Base-by-base conservation (phyloP, 1,284 basidiomycete genomes). In the Sporisorium sorghi region DNA sequence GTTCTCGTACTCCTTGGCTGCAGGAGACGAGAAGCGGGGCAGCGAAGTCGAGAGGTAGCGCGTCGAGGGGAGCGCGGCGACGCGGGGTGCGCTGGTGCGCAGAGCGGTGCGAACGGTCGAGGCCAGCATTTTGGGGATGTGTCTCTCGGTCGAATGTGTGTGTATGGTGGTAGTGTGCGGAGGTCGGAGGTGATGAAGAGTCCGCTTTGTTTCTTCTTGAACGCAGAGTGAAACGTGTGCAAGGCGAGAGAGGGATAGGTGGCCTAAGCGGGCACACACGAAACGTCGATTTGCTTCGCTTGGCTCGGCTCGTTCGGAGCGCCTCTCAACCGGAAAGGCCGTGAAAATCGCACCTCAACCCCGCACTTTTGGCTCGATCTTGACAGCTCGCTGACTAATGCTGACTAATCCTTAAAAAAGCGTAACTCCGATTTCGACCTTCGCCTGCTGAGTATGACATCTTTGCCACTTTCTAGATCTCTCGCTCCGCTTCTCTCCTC, bases 1-100 rank as follows among this genome's bases (percentile, higher is more conserved):
- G 85, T 91, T 88, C 74, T 90, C 87, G 86, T 92, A 84, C 12
- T 60, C 60, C 42, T 57, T 60, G 11, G 62, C 42, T 1, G 58
- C 51, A 1, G 73, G 30, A 4, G 76, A 19, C 10, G 76, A 67
- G n/a, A 76, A 40, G 30, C 77, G 78, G 0, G 78, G 76, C 12
- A 78, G 65, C 24, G 76, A 69, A 21, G 79, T 81, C 24, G 77
- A 77, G 24, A 77, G 69, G 33, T 54, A 17, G 23, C 65, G 59
- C 33, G 78, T 60, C 40, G 59, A 67, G 24, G 67, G 46, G 52
- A 68, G 56, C 15, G 51, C 37, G n/a, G 58, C 39, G 23, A 39
- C 33, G 56, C 69, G 68, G 14, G 61, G 43, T 23, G 58, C 55
- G 46, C 40, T 52, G 43, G 62, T 56, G 60, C 76, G 70, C 40